A percentile compares a stretch with the other conserved stretches of the same genome.
phyloP scores from a whole-genome alignment of 139 green algal genomes.

The Chlorella sorokiniana region DNA sequence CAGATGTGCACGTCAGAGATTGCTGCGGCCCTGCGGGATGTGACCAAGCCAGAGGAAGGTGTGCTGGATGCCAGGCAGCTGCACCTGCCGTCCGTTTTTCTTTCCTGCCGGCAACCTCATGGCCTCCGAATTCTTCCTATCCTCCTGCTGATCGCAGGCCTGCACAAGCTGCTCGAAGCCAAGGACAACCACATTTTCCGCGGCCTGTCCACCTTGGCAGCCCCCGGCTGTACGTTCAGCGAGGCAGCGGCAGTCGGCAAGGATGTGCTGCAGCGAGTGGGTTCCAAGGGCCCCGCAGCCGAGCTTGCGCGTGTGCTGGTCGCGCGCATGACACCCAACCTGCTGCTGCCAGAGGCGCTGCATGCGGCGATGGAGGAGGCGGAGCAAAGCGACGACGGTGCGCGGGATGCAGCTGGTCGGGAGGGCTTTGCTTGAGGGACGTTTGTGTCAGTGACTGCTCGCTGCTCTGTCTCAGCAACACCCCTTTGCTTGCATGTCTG shows the following conservation, averaged over 20 bases:
- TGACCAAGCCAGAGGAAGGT: constrained; percentile 45
- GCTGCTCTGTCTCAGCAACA: too few relatives aligned
- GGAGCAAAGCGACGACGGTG: constrained; percentile 6
- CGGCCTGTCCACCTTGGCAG: constrained; percentile 50
- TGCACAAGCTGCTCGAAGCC: constrained; percentile 59
- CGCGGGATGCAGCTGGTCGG: background rate
- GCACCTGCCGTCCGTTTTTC: background rate
- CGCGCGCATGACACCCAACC: constrained; percentile 47
- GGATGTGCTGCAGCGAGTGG: constrained; percentile 73
- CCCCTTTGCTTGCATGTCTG: too few relatives aligned
- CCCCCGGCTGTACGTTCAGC: constrained; percentile 13
- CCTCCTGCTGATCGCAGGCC: constrained; percentile 21
- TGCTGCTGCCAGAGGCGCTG: constrained; percentile 63
- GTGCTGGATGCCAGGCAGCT: background rate
- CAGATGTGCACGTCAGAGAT: constrained; percentile 28
- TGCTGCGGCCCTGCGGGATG: constrained; percentile 42
- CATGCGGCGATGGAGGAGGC: constrained; percentile 51
- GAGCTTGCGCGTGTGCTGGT: constrained; percentile 57
- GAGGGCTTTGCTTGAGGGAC: background rate
- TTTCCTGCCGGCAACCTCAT: too few relatives aligned
- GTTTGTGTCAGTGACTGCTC: background rate
- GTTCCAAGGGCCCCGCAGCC: constrained; percentile 51
- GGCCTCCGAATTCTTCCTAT: too few relatives aligned
- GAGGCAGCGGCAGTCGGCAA: constrained; percentile 44
- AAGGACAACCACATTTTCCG: constrained; percentile 76